Conservation (phyloP, 495 filamentous ascomycete genomes). For the Talaromyces borbonicus region DNA sequence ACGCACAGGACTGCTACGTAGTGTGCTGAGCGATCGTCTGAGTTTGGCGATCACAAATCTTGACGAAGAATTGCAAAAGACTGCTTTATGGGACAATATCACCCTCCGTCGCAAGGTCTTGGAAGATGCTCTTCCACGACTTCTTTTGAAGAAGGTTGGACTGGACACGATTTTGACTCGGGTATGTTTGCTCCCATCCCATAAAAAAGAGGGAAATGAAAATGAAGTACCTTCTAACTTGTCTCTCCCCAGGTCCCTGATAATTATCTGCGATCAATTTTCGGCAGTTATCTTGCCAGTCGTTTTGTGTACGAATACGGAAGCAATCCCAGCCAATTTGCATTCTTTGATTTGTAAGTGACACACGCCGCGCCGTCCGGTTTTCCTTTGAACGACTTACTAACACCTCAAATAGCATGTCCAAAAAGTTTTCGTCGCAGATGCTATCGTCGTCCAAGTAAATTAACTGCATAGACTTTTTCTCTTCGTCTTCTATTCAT, state of each 20-base stretch:
- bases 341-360: constrained; percentile 96
- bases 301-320: constrained; percentile 94
- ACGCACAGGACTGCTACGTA: constrained; percentile 65
- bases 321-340: constrained; percentile 87
- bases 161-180: constrained; percentile 76
- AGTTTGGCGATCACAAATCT: constrained; percentile 86
- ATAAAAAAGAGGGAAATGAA: no score
- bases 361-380: not conserved
- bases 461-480: not conserved
- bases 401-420: constrained; percentile 38
- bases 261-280: constrained; percentile 87
- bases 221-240: constrained; percentile 13
- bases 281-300: constrained; percentile 88
- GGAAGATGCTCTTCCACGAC: constrained; percentile 72
- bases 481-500: not conserved
- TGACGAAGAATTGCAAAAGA: constrained; percentile 89
- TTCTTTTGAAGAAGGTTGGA: constrained; percentile 81
- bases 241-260: constrained; percentile 59
- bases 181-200: constrained; percentile 24
- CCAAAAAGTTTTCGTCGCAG: constrained; percentile 34
- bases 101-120: constrained; percentile 69
- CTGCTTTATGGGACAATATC: constrained; percentile 81
- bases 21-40: constrained; percentile 78
- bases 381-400: not conserved
- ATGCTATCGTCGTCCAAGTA: constrained; percentile 4